Evolutionary conservation across 2,329 filamentous ascomycete genomes (phyloP).

Genomic region (Arthrobotrys sphaeroides): DNA sequence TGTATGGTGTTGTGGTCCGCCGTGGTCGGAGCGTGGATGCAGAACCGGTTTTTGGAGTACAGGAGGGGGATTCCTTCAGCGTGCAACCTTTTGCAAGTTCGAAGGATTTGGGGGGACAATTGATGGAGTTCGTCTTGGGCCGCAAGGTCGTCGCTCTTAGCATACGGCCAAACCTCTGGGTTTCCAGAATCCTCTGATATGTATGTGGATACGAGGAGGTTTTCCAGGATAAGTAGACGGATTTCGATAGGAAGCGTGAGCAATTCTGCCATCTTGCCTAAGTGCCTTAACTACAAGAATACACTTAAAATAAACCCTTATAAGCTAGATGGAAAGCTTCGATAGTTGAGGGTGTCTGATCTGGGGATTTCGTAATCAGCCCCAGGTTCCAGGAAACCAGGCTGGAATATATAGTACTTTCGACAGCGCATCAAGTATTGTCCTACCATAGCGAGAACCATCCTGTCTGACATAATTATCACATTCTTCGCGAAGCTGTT

Average conservation of each 20-base stretch:
- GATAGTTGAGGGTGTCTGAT: neutral
- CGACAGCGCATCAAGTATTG: neutral
- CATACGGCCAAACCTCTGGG: slow-evolving; percentile 43
- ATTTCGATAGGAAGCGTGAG: slow-evolving; percentile 36
- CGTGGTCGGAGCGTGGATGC: slow-evolving; percentile 16
- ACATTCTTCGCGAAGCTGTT: slow-evolving; percentile 6
- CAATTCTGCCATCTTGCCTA: slow-evolving; percentile 19
- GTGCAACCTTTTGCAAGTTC: slow-evolving; percentile 43
- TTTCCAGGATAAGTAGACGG: slow-evolving; percentile 43
- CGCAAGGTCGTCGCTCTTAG: slow-evolving; percentile 12
- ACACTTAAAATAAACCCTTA: neutral
- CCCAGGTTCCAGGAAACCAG: neutral
- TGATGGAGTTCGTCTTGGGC: slow-evolving; percentile 5
- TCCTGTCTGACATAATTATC: neutral
- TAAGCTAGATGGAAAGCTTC: neutral
- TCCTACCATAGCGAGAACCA: neutral
- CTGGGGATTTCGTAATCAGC: neutral
- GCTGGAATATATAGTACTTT: slow-evolving; percentile 5
- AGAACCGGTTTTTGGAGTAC: slow-evolving; percentile 49
- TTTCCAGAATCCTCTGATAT: slow-evolving; percentile 33
- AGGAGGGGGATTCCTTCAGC: slow-evolving; percentile 30
- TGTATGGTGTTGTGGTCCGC: slow-evolving; percentile 5
- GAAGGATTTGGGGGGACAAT: slow-evolving; percentile 38
- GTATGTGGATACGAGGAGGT: slow-evolving; percentile 29
- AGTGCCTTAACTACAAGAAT: neutral